phyloP scores from a whole-genome alignment of 352 stramenopile genomes.

The Phytophthora colocasiae region DNA sequence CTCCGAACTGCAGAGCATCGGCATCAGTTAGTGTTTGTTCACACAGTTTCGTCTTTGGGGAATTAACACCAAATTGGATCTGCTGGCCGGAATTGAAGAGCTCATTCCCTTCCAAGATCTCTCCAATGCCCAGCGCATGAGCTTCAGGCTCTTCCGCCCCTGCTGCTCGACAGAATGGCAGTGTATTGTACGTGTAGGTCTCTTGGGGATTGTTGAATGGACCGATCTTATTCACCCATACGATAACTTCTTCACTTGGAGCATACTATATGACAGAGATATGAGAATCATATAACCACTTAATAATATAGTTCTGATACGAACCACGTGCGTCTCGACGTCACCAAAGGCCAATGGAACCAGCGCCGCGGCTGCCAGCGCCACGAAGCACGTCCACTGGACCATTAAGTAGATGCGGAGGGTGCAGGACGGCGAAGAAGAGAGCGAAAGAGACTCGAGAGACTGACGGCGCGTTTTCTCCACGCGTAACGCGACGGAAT shows the following conservation, averaged over 20 bases:
- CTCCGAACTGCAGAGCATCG: conserved; percentile 83
- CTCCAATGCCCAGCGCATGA: conserved; percentile 92
- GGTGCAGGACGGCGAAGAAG: not conserved
- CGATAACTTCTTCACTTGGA: conserved; percentile 78
- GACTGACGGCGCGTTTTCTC: conserved; percentile 14
- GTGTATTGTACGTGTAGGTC: conserved; percentile 99
- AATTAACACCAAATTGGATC: conserved; percentile 81
- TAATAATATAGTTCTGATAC: not conserved
- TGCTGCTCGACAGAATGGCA: conserved; percentile 96
- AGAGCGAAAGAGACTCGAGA: not conserved
- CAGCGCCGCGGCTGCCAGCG: conserved; percentile 30
- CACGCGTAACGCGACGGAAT: conserved; percentile 10
- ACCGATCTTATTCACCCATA: conserved; percentile 99
- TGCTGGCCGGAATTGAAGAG: conserved; percentile 93
- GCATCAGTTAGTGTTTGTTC: conserved; percentile 72
- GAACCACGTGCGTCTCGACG: conserved; percentile 70
- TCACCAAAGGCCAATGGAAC: conserved; percentile 34
- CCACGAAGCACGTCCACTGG: conserved; percentile 31
- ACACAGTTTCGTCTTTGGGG: conserved; percentile 72
- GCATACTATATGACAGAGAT: conserved; percentile 56
- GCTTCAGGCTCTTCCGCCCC: conserved; percentile 90
- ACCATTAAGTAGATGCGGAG: conserved; percentile 21
- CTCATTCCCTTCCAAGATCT: conserved; percentile 96
- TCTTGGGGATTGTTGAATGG: conserved; percentile 98
- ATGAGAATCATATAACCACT: conserved; percentile 2